Percentiles rank a stretch among this genome's conserved stretches.
phyloP scores from a whole-genome alignment of 352 stramenopile species.

The Albugo candida region DNA sequence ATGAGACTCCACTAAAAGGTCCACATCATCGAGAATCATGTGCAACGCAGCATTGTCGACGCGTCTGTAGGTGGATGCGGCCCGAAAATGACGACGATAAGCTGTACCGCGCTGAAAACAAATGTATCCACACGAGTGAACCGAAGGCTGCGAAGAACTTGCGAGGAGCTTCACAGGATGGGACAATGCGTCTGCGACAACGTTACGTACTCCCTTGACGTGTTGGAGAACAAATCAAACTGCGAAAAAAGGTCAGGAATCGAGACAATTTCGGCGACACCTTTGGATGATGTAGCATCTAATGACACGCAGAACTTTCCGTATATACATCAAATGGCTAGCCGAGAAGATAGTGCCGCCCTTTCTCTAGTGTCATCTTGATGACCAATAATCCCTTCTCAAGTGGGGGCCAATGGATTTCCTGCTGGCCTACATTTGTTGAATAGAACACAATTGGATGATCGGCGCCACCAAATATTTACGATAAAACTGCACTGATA shows the following conservation, averaged over 20 bases:
- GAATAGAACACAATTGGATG: background rate
- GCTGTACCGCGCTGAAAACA: too few relatives aligned
- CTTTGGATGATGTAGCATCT: conserved; percentile 4
- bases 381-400: background rate
- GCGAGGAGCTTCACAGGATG: background rate
- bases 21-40: too few relatives aligned
- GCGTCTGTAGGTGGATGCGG: too few relatives aligned
- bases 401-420: background rate
- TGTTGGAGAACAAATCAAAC: conserved; percentile 7
- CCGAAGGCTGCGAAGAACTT: too few relatives aligned
- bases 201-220: conserved; percentile 4
- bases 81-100: too few relatives aligned
- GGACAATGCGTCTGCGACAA: conserved; percentile 8
- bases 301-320: conserved; percentile 7
- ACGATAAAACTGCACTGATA: conserved; percentile 1
- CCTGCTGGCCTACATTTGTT: conserved; percentile 1
- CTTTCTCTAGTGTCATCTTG: conserved; percentile 6
- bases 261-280: conserved; percentile 6
- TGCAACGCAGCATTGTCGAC: too few relatives aligned
- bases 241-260: conserved; percentile 7
- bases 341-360: conserved; percentile 3
- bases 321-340: background rate
- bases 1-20: too few relatives aligned
- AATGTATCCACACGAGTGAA: too few relatives aligned
- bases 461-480: background rate